These are phyloP conservation scores for Acacia melanoxylon DNA, from an alignment of 306 rosid genomes.

Conservation along the genomic window DNA sequence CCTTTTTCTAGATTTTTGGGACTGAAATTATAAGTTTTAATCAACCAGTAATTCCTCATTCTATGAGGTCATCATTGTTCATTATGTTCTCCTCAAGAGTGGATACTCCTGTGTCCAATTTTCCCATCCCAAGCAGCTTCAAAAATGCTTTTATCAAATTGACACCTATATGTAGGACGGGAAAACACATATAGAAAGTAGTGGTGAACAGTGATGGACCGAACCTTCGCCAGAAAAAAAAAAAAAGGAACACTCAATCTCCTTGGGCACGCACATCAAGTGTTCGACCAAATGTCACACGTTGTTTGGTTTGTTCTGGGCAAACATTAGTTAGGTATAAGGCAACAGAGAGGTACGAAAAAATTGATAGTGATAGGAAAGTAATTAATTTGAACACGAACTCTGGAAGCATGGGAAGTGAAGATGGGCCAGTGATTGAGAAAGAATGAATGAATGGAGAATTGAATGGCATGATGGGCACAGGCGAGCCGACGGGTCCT, in stretches of 20 bases:
- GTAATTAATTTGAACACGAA: slow-evolving; percentile 46
- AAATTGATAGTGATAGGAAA: slow-evolving; percentile 29
- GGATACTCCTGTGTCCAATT: slow-evolving; percentile 50
- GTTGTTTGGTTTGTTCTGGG: slow-evolving; percentile 19
- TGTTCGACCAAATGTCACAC: slow-evolving; percentile 16
- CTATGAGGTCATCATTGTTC: slow-evolving; percentile 52
- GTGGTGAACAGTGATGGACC: not conserved
- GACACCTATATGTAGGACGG: slow-evolving; percentile 10
- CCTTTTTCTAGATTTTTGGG: slow-evolving; percentile 38
- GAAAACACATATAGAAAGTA: slow-evolving; percentile 16
- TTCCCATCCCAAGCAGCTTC: slow-evolving; percentile 33
- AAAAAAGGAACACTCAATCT: not conserved
- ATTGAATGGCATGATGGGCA: slow-evolving; percentile 45
- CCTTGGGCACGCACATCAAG: not conserved
- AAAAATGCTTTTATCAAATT: slow-evolving; percentile 25
- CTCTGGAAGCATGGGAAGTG: slow-evolving; percentile 40
- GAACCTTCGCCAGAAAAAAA: not conserved
- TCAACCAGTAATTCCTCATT: slow-evolving; percentile 43
- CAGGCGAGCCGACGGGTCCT: slow-evolving; percentile 43
- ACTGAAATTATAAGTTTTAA: slow-evolving; percentile 24
- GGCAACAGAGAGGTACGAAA: slow-evolving; percentile 24
- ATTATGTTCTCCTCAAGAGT: slow-evolving; percentile 50
- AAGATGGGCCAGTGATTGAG: slow-evolving; percentile 47
- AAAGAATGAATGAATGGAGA: slow-evolving; percentile 32
- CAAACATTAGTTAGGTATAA: slow-evolving; percentile 23